Evolutionary conservation across 1,139 yeast species (phyloP).

Genomic region (Scheffersomyces insectosa): DNA sequence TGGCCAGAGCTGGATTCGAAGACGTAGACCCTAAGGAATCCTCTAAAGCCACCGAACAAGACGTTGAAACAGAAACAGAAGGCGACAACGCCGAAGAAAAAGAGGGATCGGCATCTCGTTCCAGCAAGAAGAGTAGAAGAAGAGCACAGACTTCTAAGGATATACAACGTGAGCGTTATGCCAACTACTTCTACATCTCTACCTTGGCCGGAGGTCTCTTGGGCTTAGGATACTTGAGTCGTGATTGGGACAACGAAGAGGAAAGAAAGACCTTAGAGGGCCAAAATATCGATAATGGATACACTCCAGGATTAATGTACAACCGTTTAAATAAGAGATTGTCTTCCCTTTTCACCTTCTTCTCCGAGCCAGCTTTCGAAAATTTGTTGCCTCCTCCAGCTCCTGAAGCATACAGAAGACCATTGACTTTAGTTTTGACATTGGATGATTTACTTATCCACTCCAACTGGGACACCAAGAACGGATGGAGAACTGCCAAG

Average conservation of each 20-base stretch:
- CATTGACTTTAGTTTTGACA: slow-evolving; percentile 83
- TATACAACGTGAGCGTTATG: slow-evolving; percentile 58
- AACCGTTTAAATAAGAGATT: slow-evolving; percentile 71
- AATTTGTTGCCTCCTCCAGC: slow-evolving; percentile 86
- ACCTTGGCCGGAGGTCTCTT: slow-evolving; percentile 61
- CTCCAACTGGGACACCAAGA: slow-evolving; percentile 86
- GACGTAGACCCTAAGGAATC: slow-evolving; percentile 16
- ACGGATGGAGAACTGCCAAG: slow-evolving; percentile 98
- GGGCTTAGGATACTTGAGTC: slow-evolving; percentile 72
- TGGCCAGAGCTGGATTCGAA: slow-evolving; percentile 82
- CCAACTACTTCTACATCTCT: slow-evolving; percentile 66
- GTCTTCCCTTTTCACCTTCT: slow-evolving; percentile 74
- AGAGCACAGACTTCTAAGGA: slow-evolving; percentile 63
- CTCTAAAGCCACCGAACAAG: slow-evolving; percentile 14
- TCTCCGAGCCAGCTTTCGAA: slow-evolving; percentile 92
- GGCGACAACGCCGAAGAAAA: slow-evolving; percentile 14
- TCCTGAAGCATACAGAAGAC: slow-evolving; percentile 90
- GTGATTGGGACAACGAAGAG: slow-evolving; percentile 86
- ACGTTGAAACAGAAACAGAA: neutral
- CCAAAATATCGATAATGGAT: slow-evolving; percentile 65
- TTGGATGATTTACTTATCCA: slow-evolving; percentile 89
- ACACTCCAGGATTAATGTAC: slow-evolving; percentile 64
- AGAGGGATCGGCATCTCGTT: slow-evolving; percentile 8
- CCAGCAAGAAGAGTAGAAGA: slow-evolving; percentile 44
- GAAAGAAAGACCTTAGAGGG: slow-evolving; percentile 54